A percentile compares a stretch with the other conserved stretches of the same genome.
phyloP scores from a whole-genome alignment of 73 alveolate genomes.

The Tetrahymena thermophila region DNA sequence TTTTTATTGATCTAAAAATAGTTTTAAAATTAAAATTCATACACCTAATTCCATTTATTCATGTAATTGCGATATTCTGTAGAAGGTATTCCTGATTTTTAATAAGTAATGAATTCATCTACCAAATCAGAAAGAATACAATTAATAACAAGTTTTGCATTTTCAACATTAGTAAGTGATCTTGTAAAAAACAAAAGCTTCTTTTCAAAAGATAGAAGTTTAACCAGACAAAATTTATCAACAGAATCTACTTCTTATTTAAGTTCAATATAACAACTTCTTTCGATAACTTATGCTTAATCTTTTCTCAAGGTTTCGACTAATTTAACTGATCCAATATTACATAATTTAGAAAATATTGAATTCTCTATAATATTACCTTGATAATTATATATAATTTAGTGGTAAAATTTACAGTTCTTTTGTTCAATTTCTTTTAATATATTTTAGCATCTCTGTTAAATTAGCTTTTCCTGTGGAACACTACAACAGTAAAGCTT shows the following conservation, averaged over 20 bases:
- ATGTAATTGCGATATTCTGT: neutral
- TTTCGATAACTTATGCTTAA: neutral
- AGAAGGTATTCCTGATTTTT: neutral
- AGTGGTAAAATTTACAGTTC: neutral
- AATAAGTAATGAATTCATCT: neutral
- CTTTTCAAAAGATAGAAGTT: neutral
- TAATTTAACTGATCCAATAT: neutral
- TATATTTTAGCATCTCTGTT: neutral
- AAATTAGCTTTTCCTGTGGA: neutral
- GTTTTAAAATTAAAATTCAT: neutral
- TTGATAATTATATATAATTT: neutral
- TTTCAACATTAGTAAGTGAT: neutral
- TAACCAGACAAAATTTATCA: neutral
- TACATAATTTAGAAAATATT: neutral
- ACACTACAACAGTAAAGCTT: neutral
- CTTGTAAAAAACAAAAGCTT: neutral
- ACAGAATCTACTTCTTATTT: neutral
- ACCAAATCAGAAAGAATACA: neutral
- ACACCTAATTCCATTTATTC: neutral
- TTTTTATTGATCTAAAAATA: neutral
- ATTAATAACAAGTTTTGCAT: neutral
- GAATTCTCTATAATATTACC: neutral
- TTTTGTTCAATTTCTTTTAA: neutral
- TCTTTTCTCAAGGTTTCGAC: neutral
- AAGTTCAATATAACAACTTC: neutral